Evolutionary conservation across 345 rosid genomes (phyloP).

Genomic region (Lumnitzera racemosa): DNA sequence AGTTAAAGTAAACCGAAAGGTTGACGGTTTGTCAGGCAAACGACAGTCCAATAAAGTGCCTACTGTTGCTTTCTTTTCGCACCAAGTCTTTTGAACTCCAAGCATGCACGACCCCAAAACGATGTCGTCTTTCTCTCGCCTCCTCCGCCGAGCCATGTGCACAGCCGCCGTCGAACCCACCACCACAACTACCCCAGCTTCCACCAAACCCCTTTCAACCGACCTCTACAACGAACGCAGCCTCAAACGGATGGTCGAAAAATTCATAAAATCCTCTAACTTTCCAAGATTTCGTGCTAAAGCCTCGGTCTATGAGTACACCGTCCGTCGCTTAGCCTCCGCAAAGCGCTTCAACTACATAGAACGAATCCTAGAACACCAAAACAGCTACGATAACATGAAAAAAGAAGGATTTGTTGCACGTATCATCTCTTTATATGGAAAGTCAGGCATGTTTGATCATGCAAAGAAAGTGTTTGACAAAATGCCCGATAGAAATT

Average conservation of each 20-base stretch:
- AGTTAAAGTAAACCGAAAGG: no score
- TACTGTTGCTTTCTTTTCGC: no score
- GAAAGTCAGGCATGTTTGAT: slow-evolving; percentile 52
- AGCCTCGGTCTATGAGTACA: slow-evolving; percentile 28
- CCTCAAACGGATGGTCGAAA: slow-evolving; percentile 44
- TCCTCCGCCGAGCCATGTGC: slow-evolving; percentile 27
- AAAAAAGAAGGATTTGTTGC: slow-evolving; percentile 50
- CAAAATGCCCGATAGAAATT: slow-evolving; percentile 54
- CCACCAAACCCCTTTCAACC: slow-evolving; percentile 14
- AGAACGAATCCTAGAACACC: slow-evolving; percentile 62
- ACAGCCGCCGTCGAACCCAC: slow-evolving; percentile 5
- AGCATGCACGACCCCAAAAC: slow-evolving; percentile 3
- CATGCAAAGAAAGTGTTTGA: slow-evolving; percentile 67
- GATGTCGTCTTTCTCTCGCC: slow-evolving; percentile 28
- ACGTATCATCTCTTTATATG: slow-evolving; percentile 43
- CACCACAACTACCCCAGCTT: slow-evolving; percentile 4
- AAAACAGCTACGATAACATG: slow-evolving; percentile 51
- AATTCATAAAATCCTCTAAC: slow-evolving; percentile 47
- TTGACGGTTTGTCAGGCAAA: no score
- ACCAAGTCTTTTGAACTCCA: no score
- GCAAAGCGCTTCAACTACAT: slow-evolving; percentile 39
- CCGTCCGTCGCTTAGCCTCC: slow-evolving; percentile 59
- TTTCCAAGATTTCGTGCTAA: slow-evolving; percentile 46
- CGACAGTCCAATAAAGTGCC: no score
- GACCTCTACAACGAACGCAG: slow-evolving; percentile 44